These are phyloP conservation scores for Aspergillus brunneoviolaceus DNA, from an alignment of 2,329 filamentous ascomycete genomes.

Conservation along the genomic window DNA sequence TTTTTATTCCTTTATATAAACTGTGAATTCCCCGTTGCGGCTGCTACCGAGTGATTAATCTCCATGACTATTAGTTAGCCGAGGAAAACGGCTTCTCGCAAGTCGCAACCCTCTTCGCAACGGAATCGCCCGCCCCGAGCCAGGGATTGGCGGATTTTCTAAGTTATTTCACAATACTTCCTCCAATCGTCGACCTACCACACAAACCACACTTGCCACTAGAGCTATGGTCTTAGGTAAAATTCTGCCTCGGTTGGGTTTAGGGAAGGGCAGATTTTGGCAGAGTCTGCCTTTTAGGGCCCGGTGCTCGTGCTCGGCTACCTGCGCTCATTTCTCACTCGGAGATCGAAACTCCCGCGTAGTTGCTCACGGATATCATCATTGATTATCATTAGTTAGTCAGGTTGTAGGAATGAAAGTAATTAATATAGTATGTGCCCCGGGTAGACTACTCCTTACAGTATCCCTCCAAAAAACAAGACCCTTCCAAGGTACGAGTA, in stretches of 20 bases:
- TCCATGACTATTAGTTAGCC: neutral
- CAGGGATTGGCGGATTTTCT: constrained; percentile 7
- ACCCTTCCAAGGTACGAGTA: neutral
- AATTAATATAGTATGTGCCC: neutral
- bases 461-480: neutral
- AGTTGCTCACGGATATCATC: neutral
- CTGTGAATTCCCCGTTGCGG: too few relatives aligned
- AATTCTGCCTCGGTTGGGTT: neutral
- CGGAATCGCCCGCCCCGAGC: neutral
- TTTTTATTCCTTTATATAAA: too few relatives aligned
- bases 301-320: neutral
- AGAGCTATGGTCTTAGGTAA: neutral
- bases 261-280: neutral
- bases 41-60: neutral
- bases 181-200: neutral
- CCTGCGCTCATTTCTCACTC: neutral
- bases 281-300: neutral
- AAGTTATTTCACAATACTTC: neutral
- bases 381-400: neutral
- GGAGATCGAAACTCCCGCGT: neutral
- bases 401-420: neutral
- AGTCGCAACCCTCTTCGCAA: neutral
- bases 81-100: neutral
- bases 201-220: neutral
- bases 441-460: neutral